Conservation (phyloP, 2,329 filamentous ascomycete genomes). For the Seiridium unicorne region DNA sequence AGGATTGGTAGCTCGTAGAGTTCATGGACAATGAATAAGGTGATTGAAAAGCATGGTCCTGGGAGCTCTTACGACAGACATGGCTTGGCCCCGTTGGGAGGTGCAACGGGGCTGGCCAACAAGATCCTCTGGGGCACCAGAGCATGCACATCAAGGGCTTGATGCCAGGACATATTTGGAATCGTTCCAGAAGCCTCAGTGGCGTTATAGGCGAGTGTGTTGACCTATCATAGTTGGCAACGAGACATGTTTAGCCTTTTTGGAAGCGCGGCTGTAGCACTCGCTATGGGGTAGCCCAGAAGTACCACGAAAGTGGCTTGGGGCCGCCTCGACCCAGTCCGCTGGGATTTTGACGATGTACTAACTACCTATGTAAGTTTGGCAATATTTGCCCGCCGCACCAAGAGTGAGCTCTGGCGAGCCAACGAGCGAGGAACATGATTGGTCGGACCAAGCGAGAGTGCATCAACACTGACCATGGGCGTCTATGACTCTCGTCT, state of each 20-base stretch:
- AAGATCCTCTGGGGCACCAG: neutral
- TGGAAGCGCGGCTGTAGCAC: neutral
- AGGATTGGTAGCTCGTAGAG: too few species aligned
- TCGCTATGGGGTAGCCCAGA: neutral
- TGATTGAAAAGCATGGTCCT: neutral
- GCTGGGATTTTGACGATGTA: too few species aligned
- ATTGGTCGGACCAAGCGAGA: neutral
- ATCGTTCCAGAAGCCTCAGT: constrained; percentile 9
- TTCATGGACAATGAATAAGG: too few species aligned
- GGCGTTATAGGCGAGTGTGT: neutral
- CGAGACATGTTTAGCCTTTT: neutral
- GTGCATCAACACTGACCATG: neutral
- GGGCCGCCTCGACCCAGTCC: too few species aligned
- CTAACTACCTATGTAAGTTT: too few species aligned
- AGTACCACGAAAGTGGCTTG: neutral
- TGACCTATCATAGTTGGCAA: neutral
- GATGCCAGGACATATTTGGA: neutral
- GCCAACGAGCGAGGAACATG: neutral
- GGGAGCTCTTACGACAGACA: neutral
- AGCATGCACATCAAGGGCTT: neutral
- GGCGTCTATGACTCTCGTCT: neutral
- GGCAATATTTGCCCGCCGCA: neutral
- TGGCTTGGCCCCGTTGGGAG: neutral
- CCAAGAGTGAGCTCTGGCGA: neutral
- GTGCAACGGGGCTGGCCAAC: neutral